phyloP scores from a whole-genome alignment of 345 rosid species.

The Brassica carinata region DNA sequence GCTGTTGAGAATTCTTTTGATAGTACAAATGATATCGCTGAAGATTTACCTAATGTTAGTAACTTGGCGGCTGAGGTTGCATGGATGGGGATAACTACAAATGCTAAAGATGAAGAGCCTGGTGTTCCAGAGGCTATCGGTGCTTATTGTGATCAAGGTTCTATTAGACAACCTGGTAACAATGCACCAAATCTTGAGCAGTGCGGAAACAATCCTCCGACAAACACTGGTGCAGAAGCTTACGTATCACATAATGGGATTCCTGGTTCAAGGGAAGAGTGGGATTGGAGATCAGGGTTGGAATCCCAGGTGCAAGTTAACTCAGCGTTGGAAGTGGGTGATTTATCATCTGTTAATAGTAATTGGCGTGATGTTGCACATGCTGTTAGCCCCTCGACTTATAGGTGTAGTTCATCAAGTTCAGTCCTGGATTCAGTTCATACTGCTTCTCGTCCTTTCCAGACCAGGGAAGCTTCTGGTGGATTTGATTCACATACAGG shows the following conservation, averaged over 20 bases:
- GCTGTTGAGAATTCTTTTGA: conserved; percentile 32
- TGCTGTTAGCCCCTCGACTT: conserved; percentile 43
- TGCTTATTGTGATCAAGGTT: conserved; percentile 45
- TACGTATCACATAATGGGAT: conserved; percentile 35
- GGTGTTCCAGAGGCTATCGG: conserved; percentile 36
- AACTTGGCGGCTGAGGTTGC: conserved; percentile 42
- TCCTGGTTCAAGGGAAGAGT: conserved; percentile 35
- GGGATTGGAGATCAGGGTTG: conserved; percentile 45
- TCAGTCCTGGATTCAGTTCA: conserved; percentile 44
- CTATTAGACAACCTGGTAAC: conserved; percentile 44
- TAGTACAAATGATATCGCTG: conserved; percentile 15
- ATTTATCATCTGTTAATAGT: conserved; percentile 59
- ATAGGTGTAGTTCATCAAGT: conserved; percentile 48
- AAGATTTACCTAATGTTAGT: conserved; percentile 29
- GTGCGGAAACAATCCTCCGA: conserved; percentile 31
- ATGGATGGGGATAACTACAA: conserved; percentile 44
- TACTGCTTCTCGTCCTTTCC: conserved; percentile 50
- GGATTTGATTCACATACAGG: conserved; percentile 31
- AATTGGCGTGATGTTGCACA: conserved; percentile 64
- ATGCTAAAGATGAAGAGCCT: conserved; percentile 41
- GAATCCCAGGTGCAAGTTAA: conserved; percentile 33
- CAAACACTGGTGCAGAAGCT: conserved; percentile 33
- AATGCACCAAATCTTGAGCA: conserved; percentile 40
- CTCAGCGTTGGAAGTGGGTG: conserved; percentile 51
- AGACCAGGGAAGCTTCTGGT: conserved; percentile 32